A percentile compares a stretch with the other conserved stretches of the same genome.
Conservation (phyloP, 2,329 filamentous ascomycete species). For the Apiospora malaysiana region DNA sequence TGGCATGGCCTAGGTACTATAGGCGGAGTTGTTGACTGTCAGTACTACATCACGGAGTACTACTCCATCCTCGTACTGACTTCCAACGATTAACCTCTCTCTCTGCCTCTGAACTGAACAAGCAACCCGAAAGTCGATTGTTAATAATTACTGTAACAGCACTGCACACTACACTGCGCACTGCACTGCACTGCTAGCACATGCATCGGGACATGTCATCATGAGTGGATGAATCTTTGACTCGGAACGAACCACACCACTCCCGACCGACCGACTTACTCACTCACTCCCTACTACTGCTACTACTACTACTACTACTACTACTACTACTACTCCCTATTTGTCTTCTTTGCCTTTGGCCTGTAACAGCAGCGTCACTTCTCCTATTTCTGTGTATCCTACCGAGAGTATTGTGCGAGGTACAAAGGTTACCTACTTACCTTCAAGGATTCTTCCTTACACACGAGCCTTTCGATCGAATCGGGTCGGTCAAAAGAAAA, state of each 20-base stretch:
- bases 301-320: no score
- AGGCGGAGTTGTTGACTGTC: background rate
- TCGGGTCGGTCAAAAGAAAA: constrained; percentile 16
- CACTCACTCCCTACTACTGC: background rate
- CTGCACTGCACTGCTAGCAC: background rate
- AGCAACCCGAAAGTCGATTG: background rate
- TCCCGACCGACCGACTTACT: background rate
- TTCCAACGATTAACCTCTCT: no score
- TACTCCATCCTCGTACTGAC: no score
- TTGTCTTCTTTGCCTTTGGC: no score
- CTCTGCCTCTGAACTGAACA: background rate
- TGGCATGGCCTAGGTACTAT: background rate
- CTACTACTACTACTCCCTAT: no score
- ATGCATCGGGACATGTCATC: constrained; percentile 8
- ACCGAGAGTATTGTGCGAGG: background rate
- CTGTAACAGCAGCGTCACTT: background rate
- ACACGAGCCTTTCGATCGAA: constrained; percentile 8
- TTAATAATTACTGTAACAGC: no score
- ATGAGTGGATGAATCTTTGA: constrained; percentile 15
- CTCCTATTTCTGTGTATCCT: constrained; percentile 1
- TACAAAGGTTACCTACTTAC: background rate
- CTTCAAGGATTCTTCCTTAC: background rate
- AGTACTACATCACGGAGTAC: background rate
- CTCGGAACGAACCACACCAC: constrained; percentile 6
- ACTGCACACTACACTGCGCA: no score